phyloP scores from a whole-genome alignment of 1,284 basidiomycete species.

The Sporisorium iseilematis-ciliati region DNA sequence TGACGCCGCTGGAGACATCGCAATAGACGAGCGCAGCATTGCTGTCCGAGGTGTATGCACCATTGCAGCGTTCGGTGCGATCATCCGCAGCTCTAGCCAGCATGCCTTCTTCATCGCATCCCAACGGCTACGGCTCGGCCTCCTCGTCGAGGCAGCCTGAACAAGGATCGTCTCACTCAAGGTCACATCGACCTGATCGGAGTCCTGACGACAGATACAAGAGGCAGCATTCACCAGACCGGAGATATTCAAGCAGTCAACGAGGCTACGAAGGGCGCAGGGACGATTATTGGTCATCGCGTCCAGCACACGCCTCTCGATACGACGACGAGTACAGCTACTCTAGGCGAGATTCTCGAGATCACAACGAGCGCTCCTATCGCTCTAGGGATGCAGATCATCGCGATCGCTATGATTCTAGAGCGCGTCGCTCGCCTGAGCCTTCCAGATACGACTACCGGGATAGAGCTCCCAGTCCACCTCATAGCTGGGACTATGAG shows the following conservation, averaged over 20 bases:
- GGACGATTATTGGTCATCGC: constrained; percentile 9
- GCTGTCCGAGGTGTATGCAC: neutral
- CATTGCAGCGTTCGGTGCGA: neutral
- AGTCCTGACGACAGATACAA: neutral
- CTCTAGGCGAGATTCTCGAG: neutral
- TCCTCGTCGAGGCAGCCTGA: constrained; percentile 30
- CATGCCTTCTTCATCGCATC: constrained; percentile 27
- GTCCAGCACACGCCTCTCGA: constrained; percentile 3
- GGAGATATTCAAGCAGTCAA: neutral
- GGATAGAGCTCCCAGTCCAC: constrained; percentile 9
- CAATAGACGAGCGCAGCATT: neutral
- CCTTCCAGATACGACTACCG: constrained; percentile 3
- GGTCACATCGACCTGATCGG: constrained; percentile 14
- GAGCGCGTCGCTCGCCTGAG: neutral
- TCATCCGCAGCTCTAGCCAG: neutral
- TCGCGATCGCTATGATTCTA: constrained; percentile 2
- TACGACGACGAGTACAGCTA: constrained; percentile 9
- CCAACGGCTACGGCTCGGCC: constrained; percentile 18
- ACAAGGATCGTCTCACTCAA: constrained; percentile 8
- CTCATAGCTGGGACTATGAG: neutral
- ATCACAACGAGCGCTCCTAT: constrained; percentile 1
- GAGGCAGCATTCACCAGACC: constrained; percentile 14
- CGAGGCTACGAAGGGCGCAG: constrained; percentile 14
- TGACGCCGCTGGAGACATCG: neutral
- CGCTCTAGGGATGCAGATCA: neutral